phyloP scores from a whole-genome alignment of 257 asterid species.

The Osmanthus fragrans region DNA sequence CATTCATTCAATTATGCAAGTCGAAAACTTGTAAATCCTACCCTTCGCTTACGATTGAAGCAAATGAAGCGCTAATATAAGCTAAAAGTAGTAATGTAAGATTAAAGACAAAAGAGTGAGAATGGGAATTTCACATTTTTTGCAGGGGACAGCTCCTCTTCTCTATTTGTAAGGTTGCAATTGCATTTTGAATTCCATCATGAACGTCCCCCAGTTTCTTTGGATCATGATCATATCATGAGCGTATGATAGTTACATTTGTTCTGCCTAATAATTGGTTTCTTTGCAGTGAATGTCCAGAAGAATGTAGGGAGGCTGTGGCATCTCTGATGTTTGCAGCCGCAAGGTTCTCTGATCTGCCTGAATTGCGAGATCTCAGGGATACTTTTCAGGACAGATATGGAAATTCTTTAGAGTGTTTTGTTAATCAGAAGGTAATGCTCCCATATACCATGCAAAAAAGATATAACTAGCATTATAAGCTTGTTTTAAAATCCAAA shows the following conservation, averaged over 20 bases:
- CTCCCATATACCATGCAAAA: conserved; percentile 8
- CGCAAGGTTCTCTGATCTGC: conserved; percentile 95
- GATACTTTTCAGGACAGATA: conserved; percentile 78
- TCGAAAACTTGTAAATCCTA: background rate
- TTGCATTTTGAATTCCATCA: conserved; percentile 1
- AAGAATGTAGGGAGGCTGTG: conserved; percentile 86
- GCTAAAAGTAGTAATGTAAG: background rate
- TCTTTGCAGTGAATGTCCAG: conserved; percentile 84
- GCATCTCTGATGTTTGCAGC: conserved; percentile 96
- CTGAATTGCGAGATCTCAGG: conserved; percentile 93
- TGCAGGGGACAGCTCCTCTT: background rate
- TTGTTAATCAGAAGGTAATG: conserved; percentile 79
- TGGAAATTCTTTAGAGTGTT: conserved; percentile 61
- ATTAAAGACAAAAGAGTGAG: background rate
- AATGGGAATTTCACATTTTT: background rate
- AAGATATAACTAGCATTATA: conserved; percentile 8
- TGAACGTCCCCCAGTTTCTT: background rate
- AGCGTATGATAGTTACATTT: conserved; percentile 16
- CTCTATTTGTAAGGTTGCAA: background rate
- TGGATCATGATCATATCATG: conserved; percentile 16
- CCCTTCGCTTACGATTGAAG: background rate
- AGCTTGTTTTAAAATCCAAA: conserved; percentile 26
- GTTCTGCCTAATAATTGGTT: conserved; percentile 23
- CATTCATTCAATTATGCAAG: no score
- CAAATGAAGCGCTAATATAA: background rate